A percentile compares a stretch with the other conserved stretches of the same genome.
Conservation (phyloP, 768 basidiomycete species). For the Trametopsis cervina region DNA sequence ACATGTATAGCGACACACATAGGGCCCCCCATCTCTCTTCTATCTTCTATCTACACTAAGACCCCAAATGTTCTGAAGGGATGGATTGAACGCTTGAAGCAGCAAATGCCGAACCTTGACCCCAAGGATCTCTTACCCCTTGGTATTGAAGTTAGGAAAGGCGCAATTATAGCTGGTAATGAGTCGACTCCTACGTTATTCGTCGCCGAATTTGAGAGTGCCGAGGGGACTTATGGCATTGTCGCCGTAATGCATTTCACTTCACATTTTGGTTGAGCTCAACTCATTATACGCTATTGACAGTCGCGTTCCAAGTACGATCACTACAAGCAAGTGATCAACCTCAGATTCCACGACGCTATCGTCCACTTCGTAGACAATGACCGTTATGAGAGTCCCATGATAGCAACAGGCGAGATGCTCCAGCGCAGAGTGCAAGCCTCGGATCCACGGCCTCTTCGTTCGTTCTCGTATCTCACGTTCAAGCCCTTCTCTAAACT, state of each 20-base stretch:
- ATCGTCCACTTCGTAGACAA: constrained; percentile 68
- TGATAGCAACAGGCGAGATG: constrained; percentile 58
- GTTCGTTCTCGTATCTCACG: constrained; percentile 27
- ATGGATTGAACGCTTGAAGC: constrained; percentile 43
- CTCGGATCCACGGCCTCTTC: constrained; percentile 23
- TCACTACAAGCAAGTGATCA: constrained; percentile 72
- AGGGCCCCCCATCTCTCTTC: constrained; percentile 19
- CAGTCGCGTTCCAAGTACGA: constrained; percentile 81
- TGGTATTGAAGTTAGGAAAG: constrained; percentile 70
- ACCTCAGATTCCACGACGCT: constrained; percentile 62
- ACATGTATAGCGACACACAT: constrained; percentile 13
- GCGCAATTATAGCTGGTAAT: constrained; percentile 82
- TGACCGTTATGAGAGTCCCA: constrained; percentile 60
- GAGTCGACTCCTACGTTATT: constrained; percentile 76
- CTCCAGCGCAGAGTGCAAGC: constrained; percentile 51
- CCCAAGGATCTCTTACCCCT: constrained; percentile 83
- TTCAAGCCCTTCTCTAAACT: constrained; percentile 38
- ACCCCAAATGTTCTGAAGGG: constrained; percentile 30
- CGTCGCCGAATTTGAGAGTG: constrained; percentile 73
- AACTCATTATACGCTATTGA: neutral
- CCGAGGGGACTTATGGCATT: constrained; percentile 74
- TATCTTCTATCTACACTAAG: constrained; percentile 20
- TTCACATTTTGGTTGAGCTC: constrained; percentile 4
- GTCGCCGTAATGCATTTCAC: constrained; percentile 32
- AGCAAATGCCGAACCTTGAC: constrained; percentile 65